Evolutionary conservation across 371 early-diverging fungal species (phyloP).

Genomic region (Mucor velutinosus): DNA sequence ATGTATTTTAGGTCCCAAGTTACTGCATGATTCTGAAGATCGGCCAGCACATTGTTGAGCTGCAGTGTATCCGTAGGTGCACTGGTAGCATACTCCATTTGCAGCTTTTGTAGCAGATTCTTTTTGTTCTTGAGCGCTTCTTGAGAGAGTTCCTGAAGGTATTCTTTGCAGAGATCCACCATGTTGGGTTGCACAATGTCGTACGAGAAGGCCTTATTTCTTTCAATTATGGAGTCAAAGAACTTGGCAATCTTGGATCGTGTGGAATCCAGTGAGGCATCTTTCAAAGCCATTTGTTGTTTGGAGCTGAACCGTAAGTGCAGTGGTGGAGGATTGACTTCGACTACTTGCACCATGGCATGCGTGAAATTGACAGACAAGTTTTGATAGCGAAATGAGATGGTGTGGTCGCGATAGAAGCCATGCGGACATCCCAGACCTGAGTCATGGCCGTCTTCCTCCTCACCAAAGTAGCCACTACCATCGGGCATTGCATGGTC

Average conservation of each 20-base stretch:
- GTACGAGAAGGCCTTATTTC: conserved; percentile 59
- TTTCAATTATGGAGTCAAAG: conserved; percentile 73
- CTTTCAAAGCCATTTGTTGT: conserved; percentile 56
- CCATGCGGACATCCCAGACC: conserved; percentile 75
- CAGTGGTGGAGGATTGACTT: conserved; percentile 82
- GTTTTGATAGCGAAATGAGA: conserved; percentile 75
- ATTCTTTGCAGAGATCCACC: conserved; percentile 65
- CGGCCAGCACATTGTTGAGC: conserved; percentile 72
- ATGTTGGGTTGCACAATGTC: conserved; percentile 69
- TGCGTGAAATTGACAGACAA: conserved; percentile 78
- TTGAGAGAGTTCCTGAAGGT: conserved; percentile 63
- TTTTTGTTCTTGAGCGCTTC: conserved; percentile 76
- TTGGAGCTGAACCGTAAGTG: conserved; percentile 62
- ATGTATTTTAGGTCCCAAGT: conserved; percentile 85
- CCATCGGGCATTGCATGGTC: neutral
- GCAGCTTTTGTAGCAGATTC: conserved; percentile 75
- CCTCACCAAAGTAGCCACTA: neutral
- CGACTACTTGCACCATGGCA: conserved; percentile 73
- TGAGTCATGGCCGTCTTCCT: neutral
- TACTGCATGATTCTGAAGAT: conserved; percentile 76
- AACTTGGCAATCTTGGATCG: conserved; percentile 61
- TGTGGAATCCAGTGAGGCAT: conserved; percentile 63
- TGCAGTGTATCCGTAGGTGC: conserved; percentile 78
- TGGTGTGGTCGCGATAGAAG: conserved; percentile 75
- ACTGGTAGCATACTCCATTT: conserved; percentile 77